Conservation (phyloP, 495 filamentous ascomycete species). For the Neurospora terricola region DNA sequence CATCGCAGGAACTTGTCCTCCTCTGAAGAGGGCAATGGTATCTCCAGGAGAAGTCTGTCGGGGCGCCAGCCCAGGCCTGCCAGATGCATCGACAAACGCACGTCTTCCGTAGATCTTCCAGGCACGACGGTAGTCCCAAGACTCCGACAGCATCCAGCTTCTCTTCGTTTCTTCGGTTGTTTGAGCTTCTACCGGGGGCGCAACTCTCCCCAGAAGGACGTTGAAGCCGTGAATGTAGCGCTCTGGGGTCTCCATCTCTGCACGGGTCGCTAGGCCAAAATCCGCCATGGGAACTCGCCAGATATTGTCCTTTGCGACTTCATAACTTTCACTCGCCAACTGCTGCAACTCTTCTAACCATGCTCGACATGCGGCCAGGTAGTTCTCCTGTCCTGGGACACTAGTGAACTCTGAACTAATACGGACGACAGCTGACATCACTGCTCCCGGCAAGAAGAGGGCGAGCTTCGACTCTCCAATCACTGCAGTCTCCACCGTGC, state of each 20-base stretch:
- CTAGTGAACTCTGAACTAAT: not conserved
- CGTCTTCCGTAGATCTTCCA: conserved; percentile 3
- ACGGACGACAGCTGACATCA: not conserved
- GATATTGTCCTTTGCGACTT: not conserved
- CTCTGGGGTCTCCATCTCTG: not conserved
- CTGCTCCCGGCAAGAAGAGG: not conserved
- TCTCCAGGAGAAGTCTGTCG: not conserved
- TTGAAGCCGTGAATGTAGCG: not conserved
- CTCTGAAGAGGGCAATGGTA: not conserved
- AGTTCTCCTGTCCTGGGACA: not conserved
- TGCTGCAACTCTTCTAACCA: not conserved
- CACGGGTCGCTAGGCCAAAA: not conserved
- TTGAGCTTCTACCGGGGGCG: not conserved
- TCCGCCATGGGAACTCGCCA: not conserved
- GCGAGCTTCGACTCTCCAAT: not conserved
- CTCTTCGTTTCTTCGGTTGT: not conserved
- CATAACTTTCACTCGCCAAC: not conserved
- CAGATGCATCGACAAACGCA: not conserved
- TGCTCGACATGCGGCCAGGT: not conserved
- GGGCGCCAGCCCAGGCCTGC: not conserved
- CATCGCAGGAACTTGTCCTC: conserved; percentile 6
- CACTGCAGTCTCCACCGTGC: not conserved
- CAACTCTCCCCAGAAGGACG: not conserved
- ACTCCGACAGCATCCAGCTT: not conserved
- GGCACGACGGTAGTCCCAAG: not conserved